phyloP scores from a whole-genome alignment of 202 grass and related monocot genomes.

The Saccharum hybrid region DNA sequence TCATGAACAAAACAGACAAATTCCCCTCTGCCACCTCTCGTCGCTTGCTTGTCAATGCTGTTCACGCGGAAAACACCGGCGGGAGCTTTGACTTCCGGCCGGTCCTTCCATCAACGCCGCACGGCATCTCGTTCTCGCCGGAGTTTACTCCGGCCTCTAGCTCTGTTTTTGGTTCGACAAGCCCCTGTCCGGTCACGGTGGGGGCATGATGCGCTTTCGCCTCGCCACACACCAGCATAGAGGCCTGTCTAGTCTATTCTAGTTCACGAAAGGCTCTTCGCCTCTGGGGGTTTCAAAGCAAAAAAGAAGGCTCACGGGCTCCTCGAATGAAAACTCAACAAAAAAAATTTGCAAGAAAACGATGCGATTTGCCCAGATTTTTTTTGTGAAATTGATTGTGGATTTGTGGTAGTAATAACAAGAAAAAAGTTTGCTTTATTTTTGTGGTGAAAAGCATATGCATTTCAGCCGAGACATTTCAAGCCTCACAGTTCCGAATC shows the following conservation, averaged over 20 bases:
- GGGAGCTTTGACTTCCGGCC: neutral
- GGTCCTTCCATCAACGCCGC: neutral
- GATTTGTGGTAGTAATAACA: neutral
- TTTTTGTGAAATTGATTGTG: too few species aligned
- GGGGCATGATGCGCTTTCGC: neutral
- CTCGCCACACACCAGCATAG: neutral
- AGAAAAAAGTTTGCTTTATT: neutral
- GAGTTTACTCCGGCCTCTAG: neutral
- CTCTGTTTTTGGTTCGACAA: too few species aligned
- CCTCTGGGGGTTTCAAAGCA: too few species aligned
- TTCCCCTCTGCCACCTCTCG: neutral
- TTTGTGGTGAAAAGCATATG: neutral
- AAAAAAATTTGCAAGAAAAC: neutral
- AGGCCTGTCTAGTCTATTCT: too few species aligned
- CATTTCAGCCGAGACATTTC: neutral
- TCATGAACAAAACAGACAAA: neutral
- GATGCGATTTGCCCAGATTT: neutral
- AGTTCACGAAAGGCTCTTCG: too few species aligned
- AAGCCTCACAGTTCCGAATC: neutral
- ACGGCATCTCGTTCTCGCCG: slow-evolving; percentile 35
- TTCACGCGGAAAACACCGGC: neutral
- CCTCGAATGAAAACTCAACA: too few species aligned
- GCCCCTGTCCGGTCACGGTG: neutral
- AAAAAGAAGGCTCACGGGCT: neutral
- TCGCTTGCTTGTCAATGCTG: slow-evolving; percentile 6